A percentile compares a stretch with the other conserved stretches of the same genome.
These are phyloP conservation scores for Cryptococcus deneoformans DNA, from an alignment of 1,284 basidiomycete species.

Conservation along the genomic window DNA sequence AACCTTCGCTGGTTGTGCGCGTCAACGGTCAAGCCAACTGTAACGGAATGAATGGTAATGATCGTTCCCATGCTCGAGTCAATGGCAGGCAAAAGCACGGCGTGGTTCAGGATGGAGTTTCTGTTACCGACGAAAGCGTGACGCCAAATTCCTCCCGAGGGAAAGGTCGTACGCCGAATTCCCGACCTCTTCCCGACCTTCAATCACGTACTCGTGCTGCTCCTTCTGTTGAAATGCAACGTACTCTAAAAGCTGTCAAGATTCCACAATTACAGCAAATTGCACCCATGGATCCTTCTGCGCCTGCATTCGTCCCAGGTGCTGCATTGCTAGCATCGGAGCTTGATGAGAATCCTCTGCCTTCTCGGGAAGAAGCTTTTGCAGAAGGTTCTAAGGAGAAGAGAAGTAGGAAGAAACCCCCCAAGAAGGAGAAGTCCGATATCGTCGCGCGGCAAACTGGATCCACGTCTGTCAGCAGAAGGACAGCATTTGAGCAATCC, in stretches of 20 bases:
- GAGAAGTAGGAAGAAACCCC: constrained; percentile 3
- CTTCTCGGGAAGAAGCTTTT: background rate
- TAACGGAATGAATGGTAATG: no score
- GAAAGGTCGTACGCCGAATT: no score
- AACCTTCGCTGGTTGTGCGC: no score
- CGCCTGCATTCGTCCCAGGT: constrained; percentile 13
- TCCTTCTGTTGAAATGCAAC: background rate
- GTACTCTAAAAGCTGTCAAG: constrained; percentile 2
- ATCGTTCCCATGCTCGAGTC: no score
- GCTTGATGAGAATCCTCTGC: background rate
- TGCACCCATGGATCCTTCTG: constrained; percentile 8
- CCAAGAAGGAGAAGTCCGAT: background rate
- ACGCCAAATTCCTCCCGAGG: no score
- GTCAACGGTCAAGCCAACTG: no score
- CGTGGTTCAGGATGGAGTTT: no score
- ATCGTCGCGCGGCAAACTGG: constrained; percentile 8
- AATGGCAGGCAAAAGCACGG: no score
- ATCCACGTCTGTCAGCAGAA: constrained; percentile 3
- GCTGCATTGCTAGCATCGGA: constrained; percentile 6
- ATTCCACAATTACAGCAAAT: constrained; percentile 8
- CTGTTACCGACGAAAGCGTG: no score
- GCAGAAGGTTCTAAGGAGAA: background rate
- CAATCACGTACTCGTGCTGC: no score
- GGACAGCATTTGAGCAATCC: constrained; percentile 38
- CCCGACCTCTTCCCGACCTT: no score